A percentile compares a stretch with the other conserved stretches of the same genome.
Conservation (phyloP, 2,329 filamentous ascomycete genomes). For the Clonostachys solani region DNA sequence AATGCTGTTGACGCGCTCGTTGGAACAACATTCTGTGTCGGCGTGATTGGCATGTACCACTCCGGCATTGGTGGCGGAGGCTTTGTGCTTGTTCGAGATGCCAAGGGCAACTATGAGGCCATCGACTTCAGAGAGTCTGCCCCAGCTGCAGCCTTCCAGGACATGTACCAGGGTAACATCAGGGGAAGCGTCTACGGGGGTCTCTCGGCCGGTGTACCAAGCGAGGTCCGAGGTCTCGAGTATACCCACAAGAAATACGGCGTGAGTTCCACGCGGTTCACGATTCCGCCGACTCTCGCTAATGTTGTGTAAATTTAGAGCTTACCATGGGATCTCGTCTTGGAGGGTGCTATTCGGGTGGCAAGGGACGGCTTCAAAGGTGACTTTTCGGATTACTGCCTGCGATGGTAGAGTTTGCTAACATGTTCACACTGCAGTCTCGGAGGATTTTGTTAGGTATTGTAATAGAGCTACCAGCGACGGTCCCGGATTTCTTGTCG, state of each 20-base stretch:
- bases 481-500: constrained; percentile 58
- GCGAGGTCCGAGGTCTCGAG: constrained; percentile 75
- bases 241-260: constrained; percentile 73
- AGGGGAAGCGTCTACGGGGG: constrained; percentile 67
- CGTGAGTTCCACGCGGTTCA: constrained; percentile 21
- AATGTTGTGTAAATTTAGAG: not conserved
- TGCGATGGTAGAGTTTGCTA: not conserved
- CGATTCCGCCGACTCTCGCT: too few species aligned
- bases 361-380: constrained; percentile 68
- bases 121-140: constrained; percentile 90
- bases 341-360: constrained; percentile 69
- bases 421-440: constrained; percentile 38
- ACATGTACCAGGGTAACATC: constrained; percentile 78
- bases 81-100: constrained; percentile 75
- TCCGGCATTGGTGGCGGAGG: constrained; percentile 85
- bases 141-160: constrained; percentile 72
- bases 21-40: constrained; percentile 70
- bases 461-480: constrained; percentile 8
- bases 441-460: constrained; percentile 58
- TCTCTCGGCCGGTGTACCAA: constrained; percentile 66
- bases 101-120: constrained; percentile 74
- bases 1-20: constrained; percentile 76
- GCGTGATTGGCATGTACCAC: constrained; percentile 74
- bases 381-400: constrained; percentile 6
- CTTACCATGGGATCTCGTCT: constrained; percentile 66